Conservation (phyloP, 2,329 filamentous ascomycete species). For the Helicocarpus griseus region DNA sequence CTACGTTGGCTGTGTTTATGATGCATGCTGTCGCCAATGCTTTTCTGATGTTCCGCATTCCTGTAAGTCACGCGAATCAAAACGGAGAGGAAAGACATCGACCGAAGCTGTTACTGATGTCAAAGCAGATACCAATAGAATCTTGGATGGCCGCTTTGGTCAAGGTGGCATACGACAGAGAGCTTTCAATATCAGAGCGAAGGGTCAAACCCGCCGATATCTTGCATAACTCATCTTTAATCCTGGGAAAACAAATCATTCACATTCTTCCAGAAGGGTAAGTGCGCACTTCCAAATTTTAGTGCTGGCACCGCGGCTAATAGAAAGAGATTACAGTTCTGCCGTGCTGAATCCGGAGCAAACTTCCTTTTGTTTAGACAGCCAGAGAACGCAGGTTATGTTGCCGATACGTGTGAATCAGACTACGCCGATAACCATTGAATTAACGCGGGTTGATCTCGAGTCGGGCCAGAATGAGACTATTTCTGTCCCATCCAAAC, state of each 20-base stretch:
- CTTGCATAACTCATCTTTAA: conserved; percentile 83
- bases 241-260: conserved; percentile 92
- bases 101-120: conserved; percentile 3
- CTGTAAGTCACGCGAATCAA: conserved; percentile 40
- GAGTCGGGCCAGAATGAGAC: conserved; percentile 71
- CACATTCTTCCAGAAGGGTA: conserved; percentile 92
- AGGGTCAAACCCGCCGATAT: conserved; percentile 82
- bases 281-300: conserved; percentile 16
- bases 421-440: conserved; percentile 77
- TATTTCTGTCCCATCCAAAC: conserved; percentile 62
- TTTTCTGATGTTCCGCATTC: conserved; percentile 87
- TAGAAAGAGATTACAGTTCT: conserved; percentile 46
- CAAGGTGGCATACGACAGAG: conserved; percentile 82
- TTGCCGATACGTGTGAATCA: conserved; percentile 91
- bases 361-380: conserved; percentile 70
- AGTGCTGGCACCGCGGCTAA: conserved; percentile 17
- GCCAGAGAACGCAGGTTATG: conserved; percentile 48
- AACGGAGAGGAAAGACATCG: not conserved
- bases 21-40: conserved; percentile 65
- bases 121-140: conserved; percentile 58
- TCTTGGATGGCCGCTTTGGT: conserved; percentile 62
- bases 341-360: conserved; percentile 77
- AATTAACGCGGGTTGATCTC: conserved; percentile 78
- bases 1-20: conserved; percentile 61
- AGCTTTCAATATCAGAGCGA: conserved; percentile 86